Evolutionary conservation across 352 stramenopile species (phyloP).

Genomic region (Peronospora tabacina): DNA sequence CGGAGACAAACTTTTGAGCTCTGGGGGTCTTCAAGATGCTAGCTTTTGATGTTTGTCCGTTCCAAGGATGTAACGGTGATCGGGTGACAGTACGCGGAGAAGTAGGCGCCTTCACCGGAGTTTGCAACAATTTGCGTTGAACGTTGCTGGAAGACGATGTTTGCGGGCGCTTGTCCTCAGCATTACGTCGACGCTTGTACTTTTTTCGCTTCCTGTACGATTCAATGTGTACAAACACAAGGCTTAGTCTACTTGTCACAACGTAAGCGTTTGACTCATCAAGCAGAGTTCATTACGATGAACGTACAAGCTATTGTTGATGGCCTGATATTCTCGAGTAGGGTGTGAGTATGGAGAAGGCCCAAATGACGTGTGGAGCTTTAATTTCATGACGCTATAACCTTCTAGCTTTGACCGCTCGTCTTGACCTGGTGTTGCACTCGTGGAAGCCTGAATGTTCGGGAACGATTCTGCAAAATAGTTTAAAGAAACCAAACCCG

Average conservation of each 20-base stretch:
- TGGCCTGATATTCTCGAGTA: constrained; percentile 64
- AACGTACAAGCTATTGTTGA: constrained; percentile 76
- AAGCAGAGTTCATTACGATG: background rate
- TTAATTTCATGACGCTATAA: constrained; percentile 70
- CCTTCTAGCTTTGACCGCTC: constrained; percentile 55
- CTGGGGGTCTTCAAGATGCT: constrained; percentile 22
- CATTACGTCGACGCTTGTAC: constrained; percentile 47
- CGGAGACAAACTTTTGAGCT: constrained; percentile 12
- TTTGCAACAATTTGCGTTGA: constrained; percentile 69
- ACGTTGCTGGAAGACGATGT: constrained; percentile 29
- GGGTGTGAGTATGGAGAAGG: constrained; percentile 34
- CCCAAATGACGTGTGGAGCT: constrained; percentile 58
- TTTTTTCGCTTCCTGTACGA: constrained; percentile 47
- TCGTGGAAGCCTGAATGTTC: constrained; percentile 75
- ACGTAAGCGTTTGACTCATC: background rate
- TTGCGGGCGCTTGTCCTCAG: constrained; percentile 30
- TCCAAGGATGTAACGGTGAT: constrained; percentile 39
- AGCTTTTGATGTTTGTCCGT: constrained; percentile 25
- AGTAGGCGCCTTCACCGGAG: constrained; percentile 40
- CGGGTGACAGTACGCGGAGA: constrained; percentile 11
- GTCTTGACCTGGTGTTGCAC: constrained; percentile 49
- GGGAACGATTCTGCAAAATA: constrained; percentile 54
- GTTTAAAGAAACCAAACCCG: constrained; percentile 14
- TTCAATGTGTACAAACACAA: constrained; percentile 1
- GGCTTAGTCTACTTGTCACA: constrained; percentile 2